Conservation (phyloP, 305 asterid species). For the Petunia hybrid region DNA sequence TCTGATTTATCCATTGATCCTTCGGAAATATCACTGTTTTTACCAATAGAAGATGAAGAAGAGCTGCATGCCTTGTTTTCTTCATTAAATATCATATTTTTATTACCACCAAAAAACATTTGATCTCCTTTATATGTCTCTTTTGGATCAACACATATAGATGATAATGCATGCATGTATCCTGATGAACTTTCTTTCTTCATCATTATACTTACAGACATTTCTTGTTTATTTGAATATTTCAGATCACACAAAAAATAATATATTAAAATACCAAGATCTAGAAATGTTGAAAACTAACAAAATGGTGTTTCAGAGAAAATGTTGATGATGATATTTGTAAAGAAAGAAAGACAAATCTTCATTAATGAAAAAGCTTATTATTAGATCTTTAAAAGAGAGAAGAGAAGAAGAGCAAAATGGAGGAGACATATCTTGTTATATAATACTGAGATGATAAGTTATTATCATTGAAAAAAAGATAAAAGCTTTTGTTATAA, state of each 20-base stretch:
- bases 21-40: slow-evolving; percentile 77
- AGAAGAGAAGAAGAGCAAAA: slow-evolving; percentile 15
- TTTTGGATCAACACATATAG: slow-evolving; percentile 33
- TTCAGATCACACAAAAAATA: slow-evolving; percentile 8
- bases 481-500: slow-evolving; percentile 23
- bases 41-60: slow-evolving; percentile 83
- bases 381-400: slow-evolving; percentile 41
- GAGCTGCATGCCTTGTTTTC: slow-evolving; percentile 40
- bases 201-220: slow-evolving; percentile 52
- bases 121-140: slow-evolving; percentile 47
- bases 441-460: slow-evolving; percentile 17
- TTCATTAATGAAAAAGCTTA: slow-evolving; percentile 32
- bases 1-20: slow-evolving; percentile 55
- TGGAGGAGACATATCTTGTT: slow-evolving; percentile 13
- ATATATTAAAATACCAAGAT: not conserved
- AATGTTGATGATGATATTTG: slow-evolving; percentile 30
- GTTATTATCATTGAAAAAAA: slow-evolving; percentile 33
- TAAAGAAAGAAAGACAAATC: slow-evolving; percentile 31
- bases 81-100: slow-evolving; percentile 33
- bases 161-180: slow-evolving; percentile 47
- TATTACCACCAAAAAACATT: slow-evolving; percentile 25
- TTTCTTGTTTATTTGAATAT: slow-evolving; percentile 31
- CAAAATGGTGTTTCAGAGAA: slow-evolving; percentile 34
- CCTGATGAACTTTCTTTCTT: slow-evolving; percentile 43
- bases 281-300: not conserved